phyloP scores from a whole-genome alignment of 2,329 filamentous ascomycete genomes.

The Plectosphaerella sp. region DNA sequence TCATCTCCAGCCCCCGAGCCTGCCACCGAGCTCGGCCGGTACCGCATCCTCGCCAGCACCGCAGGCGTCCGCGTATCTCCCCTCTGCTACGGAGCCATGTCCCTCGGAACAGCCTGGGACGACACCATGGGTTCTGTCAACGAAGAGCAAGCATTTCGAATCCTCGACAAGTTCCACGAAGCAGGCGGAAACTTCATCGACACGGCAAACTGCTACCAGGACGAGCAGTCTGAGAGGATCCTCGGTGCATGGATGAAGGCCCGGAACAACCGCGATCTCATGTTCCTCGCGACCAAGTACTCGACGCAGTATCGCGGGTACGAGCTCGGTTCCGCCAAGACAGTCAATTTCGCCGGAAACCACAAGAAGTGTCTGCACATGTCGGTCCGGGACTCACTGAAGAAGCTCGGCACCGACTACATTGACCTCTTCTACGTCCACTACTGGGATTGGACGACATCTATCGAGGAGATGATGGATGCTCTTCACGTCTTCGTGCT shows the following conservation, averaged over 20 bases:
- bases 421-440: constrained; percentile 42
- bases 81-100: constrained; percentile 50
- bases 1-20: constrained; percentile 24
- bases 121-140: constrained; percentile 45
- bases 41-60: constrained; percentile 44
- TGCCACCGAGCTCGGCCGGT: constrained; percentile 45
- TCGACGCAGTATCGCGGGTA: constrained; percentile 39
- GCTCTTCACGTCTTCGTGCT: constrained; percentile 34
- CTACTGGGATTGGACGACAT: constrained; percentile 38
- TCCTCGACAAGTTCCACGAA: constrained; percentile 53
- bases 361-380: constrained; percentile 33
- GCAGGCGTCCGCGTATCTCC: constrained; percentile 49
- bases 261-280: constrained; percentile 45
- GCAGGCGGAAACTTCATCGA: constrained; percentile 67
- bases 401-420: constrained; percentile 39
- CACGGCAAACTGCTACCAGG: constrained; percentile 55
- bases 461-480: constrained; percentile 37
- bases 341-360: constrained; percentile 39
- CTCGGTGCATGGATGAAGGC: constrained; percentile 52
- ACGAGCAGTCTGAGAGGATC: constrained; percentile 52
- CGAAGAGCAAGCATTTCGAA: constrained; percentile 49
- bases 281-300: constrained; percentile 55
- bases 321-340: constrained; percentile 29
- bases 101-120: constrained; percentile 41
- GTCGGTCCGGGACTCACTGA: constrained; percentile 35